Base-by-base conservation (phyloP, 176 grass and related monocot genomes). In the Hyparrhenia diplandra region DNA sequence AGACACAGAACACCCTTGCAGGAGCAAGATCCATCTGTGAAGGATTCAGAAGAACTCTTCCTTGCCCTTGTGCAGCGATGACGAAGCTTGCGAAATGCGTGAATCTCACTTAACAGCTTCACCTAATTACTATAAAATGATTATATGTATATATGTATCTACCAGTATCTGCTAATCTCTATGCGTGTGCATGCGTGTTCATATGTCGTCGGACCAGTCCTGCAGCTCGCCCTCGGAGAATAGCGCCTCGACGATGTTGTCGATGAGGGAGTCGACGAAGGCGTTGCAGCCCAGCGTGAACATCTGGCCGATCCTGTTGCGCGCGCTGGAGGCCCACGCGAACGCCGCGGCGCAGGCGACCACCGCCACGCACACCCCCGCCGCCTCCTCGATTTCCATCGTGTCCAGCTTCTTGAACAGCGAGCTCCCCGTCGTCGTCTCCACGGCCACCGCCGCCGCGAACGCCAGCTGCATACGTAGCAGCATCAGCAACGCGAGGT, bases 321-420 rank as follows among this genome's bases (percentile, higher is more conserved):
- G 92, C 66, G 86, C 88, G 60, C 92, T 93, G 10, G 96, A 84
- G 2, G 87, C 79, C 90, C 90, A 93, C 45, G 96, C 96, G 81
- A 98, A 98, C 34, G 88, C 65, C 36, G 92, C 92, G 1, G 96
- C 90, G 24, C 79, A 84, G 32, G 88, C 90, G 8, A 98, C 79
- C 23, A 98, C 92, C 2, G 90, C 88, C 55, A 93, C 82, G 49
- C 96, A 95, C 61, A 93, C 61, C 49, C 81, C 96, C 5, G 85
- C 80, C 21, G 86, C 96, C 85, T 98, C 96, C 59, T 74, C 90
- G 58, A 98, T 91, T 85, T 98, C 84, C 68, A 90, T 80, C 75
- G 81, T 73, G 71, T 98, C 92, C 67, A 98, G 87, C 84, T 98
- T 98, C 86, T 90, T 93, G 88, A 98, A 98, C 83, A 98, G 87